Conservation (phyloP, 108 stramenopile genomes). For the Skeletonema tropicum region DNA sequence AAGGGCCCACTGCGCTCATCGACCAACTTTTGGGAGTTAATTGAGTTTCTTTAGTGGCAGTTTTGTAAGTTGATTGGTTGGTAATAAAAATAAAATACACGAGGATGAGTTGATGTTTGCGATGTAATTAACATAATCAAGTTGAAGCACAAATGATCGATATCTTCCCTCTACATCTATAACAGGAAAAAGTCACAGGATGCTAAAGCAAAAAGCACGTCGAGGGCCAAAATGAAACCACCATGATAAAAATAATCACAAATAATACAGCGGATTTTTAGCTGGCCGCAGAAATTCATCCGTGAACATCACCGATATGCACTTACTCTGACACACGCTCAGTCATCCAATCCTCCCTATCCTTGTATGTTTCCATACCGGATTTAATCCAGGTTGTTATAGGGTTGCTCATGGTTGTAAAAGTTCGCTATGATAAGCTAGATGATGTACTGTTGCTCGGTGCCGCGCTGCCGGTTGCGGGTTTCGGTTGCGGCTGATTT, state of each 20-base stretch:
- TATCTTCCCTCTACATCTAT: too few species aligned
- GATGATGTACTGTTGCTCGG: neutral
- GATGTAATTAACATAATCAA: too few species aligned
- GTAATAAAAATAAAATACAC: neutral
- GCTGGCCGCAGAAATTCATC: neutral
- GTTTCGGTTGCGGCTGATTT: too few species aligned
- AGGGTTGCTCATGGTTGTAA: conserved; percentile 13
- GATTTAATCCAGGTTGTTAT: conserved; percentile 22
- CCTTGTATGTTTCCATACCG: conserved; percentile 26
- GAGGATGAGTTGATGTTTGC: conserved; percentile 3
- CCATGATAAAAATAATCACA: neutral
- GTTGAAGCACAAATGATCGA: too few species aligned
- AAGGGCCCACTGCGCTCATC: conserved; percentile 65
- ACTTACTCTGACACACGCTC: conserved; percentile 22
- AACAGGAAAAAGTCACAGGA: too few species aligned
- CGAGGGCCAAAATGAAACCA: neutral
- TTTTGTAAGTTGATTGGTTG: neutral
- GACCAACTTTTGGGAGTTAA: conserved; percentile 62
- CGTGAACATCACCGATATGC: neutral
- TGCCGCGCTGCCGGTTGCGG: too few species aligned
- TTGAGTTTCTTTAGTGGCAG: conserved; percentile 44
- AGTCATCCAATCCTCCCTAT: conserved; percentile 15
- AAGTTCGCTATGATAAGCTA: neutral
- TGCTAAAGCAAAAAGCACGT: too few species aligned
- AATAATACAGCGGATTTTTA: neutral